Evolutionary conservation across 768 basidiomycete genomes (phyloP), one percentile per base, ranked within the genome.

Genomic region (Leccinum variicolor): DNA sequence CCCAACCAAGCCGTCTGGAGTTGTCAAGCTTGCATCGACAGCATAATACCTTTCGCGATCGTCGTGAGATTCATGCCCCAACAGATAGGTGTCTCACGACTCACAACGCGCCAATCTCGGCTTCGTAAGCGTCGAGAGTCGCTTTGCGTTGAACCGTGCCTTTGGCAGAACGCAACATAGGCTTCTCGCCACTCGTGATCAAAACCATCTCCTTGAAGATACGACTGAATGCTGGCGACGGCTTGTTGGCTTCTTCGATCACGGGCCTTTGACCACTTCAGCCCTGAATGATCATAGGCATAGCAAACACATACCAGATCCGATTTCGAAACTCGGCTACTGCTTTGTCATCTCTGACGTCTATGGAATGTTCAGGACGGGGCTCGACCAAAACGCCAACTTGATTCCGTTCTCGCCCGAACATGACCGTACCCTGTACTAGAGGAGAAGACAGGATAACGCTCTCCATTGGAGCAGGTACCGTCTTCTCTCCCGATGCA

Each of bases 151-250:
- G 67, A 6, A 81, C 69, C 0, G 80, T 79, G 0, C 81, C 79
- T 58, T 84, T 84, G 5, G 68, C 71, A 3, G 80, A 66, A 43
- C 77, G 75, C 7, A 73, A 66, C 48, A 84, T 62, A 0, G 82
- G 83, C 60, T 79, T 80, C 1, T 65, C 68, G 14, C 69, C 36
- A 2, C 66, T 64, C 1, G 80, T 69, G 9, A 83, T 62, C 17
- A 83, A 36, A 47, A 84, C 80, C 81, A 83, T 78, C 62, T 84
- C 79, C 65, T 80, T 80, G 67, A 77, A 80, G 6, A 81, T 73
- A 9, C 76, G 70, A 53, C 77, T 78, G 59, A 76, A 79, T 0
- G 74, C 68, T 0, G 80, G 80, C 0, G 78, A 71, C 2, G 62
- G 55, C 11, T 62, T 66, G 49, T 81, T 81, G 1, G 79, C 80